phyloP scores from a whole-genome alignment of 768 basidiomycete genomes.

The Leccinum variicolor region DNA sequence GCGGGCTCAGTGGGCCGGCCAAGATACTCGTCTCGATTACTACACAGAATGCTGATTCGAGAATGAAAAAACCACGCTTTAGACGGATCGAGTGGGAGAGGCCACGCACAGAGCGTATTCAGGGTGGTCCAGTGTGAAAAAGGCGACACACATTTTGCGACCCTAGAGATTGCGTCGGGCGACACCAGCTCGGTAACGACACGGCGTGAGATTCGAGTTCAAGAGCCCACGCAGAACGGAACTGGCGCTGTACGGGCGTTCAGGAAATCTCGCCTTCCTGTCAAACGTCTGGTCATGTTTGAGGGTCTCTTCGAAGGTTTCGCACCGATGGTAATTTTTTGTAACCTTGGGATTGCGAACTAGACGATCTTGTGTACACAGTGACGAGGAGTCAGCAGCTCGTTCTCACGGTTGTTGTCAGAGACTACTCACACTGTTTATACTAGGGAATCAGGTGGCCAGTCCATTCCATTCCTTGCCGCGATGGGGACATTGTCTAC shows the following conservation, averaged over 20 bases:
- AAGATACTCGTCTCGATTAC: conserved; percentile 76
- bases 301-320: conserved; percentile 9
- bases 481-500: conserved; percentile 30
- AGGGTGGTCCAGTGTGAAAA: conserved; percentile 74
- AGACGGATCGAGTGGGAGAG: conserved; percentile 2
- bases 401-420: conserved; percentile 10
- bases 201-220: not conserved
- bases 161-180: not conserved
- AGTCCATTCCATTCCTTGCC: not conserved
- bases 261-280: not conserved
- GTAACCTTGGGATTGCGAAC: not conserved
- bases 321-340: not conserved
- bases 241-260: not conserved
- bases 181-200: not conserved
- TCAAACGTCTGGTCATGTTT: conserved; percentile 8
- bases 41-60: conserved; percentile 58
- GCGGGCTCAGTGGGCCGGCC: conserved; percentile 63
- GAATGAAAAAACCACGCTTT: not conserved
- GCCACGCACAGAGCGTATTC: conserved; percentile 68
- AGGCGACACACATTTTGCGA: conserved; percentile 67
- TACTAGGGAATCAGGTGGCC: not conserved
- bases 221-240: not conserved
- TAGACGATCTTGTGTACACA: not conserved
- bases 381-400: not conserved
- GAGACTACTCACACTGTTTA: not conserved